Conservation (phyloP, 2,329 filamentous ascomycete species). For the Stachybotrys echinatus region DNA sequence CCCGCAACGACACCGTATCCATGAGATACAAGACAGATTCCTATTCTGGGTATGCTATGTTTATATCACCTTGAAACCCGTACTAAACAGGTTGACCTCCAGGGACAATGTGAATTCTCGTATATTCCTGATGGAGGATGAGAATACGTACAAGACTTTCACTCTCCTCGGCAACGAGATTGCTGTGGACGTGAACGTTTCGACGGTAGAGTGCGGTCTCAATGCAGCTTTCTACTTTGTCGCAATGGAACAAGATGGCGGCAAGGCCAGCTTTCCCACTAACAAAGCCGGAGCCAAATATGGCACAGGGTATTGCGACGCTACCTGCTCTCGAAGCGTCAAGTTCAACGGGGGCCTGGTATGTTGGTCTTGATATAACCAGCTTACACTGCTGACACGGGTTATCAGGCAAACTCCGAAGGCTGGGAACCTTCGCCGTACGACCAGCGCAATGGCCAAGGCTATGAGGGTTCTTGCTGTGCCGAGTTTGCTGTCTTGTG, state of each 20-base stretch:
- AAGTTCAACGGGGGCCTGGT: constrained; percentile 43
- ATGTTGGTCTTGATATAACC: neutral
- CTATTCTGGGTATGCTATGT: constrained; percentile 23
- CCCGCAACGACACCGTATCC: constrained; percentile 38
- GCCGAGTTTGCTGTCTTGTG: constrained; percentile 58
- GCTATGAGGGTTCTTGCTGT: constrained; percentile 47
- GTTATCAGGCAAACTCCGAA: constrained; percentile 28
- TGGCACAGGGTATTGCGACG: constrained; percentile 50
- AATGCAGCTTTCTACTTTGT: constrained; percentile 61
- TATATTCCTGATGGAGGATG: constrained; percentile 52
- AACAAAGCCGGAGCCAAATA: constrained; percentile 46
- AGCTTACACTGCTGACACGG: neutral
- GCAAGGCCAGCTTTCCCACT: constrained; percentile 36
- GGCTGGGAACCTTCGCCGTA: constrained; percentile 41
- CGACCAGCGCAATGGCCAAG: constrained; percentile 45
- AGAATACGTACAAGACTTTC: constrained; percentile 54
- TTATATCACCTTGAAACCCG: neutral
- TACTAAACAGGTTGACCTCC: neutral
- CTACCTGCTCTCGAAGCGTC: constrained; percentile 39
- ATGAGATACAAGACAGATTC: constrained; percentile 47
- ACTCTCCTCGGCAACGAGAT: constrained; percentile 58
- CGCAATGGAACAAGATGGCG: constrained; percentile 49
- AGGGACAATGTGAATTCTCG: too few relatives aligned
- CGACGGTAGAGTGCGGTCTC: constrained; percentile 56
- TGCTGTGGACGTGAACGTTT: constrained; percentile 62